Base-by-base conservation (phyloP, 148 eudicot genomes). In the Heliosperma pusillum region DNA sequence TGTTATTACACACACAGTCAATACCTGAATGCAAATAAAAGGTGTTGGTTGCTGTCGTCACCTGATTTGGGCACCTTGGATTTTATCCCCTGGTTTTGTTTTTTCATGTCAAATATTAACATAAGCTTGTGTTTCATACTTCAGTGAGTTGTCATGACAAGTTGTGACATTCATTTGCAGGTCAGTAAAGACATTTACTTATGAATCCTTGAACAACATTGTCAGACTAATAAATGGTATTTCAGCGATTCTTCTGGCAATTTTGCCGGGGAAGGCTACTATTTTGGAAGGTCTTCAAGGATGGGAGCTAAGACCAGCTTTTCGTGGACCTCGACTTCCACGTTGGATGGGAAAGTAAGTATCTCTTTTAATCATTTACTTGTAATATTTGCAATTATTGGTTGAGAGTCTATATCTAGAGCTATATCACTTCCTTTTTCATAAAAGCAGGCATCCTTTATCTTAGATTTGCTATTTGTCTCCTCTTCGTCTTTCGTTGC, bases 341-440 rank as follows among this genome's bases (percentile, higher is more conserved):
- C 91, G 91, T 50, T 95, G 99, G 99, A 95, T 95, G 99, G 99
- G 90, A 56, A 89, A 89, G 99, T 95, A 86, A 84, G 97, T 78
- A 76, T 45, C 77, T 17, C 3, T 42, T 57, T 75, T 47, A 70
- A 22, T 57, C 45, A 19, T 64, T 74, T 16, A 42, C 67, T 21
- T 63, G 70, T 63, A 36, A 47, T 22, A 26, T 68, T 69, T 74
- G 21, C 45, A 13, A 24, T 61, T 16, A 40, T 33, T 30, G 55
- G 12, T 29, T 21, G 36, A 63, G 47, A 13, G 12, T 50, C 44
- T 64, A 26, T 65, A 26, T 65, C 55, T 13, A 50, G 12, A 50
- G 11, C 21, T 66, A 4, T 63, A n/a, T 72, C 45, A 27, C 10
- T 7, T 63, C 8, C 70, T 12, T 1, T 52, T 68, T 11, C 1